phyloP scores from a whole-genome alignment of 176 grass and related monocot species.

The Bothriochloa decipiens region DNA sequence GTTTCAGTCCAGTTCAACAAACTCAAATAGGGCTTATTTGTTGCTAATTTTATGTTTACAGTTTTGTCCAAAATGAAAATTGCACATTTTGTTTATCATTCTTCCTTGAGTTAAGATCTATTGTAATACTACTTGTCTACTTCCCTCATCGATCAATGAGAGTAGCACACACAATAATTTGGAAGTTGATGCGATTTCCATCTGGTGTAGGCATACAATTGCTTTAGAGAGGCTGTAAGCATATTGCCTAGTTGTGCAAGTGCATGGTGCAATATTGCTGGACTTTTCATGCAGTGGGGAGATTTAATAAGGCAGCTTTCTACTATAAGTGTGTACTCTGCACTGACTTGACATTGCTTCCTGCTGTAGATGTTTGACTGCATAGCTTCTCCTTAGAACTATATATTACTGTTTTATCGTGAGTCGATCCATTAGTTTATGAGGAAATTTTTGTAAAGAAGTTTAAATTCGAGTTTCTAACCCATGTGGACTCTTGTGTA shows the following conservation, averaged over 20 bases:
- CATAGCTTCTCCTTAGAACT: neutral
- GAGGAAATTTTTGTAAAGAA: neutral
- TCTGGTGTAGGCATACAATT: constrained; percentile 68
- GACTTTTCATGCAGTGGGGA: constrained; percentile 69
- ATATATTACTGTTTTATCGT: neutral
- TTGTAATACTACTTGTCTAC: neutral
- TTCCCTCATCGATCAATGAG: neutral
- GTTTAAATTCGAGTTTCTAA: neutral
- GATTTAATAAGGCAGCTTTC: constrained; percentile 64
- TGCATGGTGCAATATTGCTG: constrained; percentile 79
- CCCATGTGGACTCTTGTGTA: neutral
- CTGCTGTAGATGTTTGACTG: neutral
- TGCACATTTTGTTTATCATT: neutral
- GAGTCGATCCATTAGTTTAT: neutral
- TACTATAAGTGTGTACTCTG: constrained; percentile 61
- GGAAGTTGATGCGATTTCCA: neutral
- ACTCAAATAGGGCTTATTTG: neutral
- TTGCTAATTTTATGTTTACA: neutral
- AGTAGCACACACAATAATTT: neutral
- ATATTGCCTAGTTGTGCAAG: constrained; percentile 69
- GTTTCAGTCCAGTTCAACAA: neutral
- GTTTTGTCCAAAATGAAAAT: constrained; percentile 3
- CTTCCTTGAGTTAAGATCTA: neutral
- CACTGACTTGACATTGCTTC: constrained; percentile 13
- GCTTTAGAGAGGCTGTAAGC: constrained; percentile 62